phyloP scores from a whole-genome alignment of 768 basidiomycete species.

The Tephrocybe sp. region DNA sequence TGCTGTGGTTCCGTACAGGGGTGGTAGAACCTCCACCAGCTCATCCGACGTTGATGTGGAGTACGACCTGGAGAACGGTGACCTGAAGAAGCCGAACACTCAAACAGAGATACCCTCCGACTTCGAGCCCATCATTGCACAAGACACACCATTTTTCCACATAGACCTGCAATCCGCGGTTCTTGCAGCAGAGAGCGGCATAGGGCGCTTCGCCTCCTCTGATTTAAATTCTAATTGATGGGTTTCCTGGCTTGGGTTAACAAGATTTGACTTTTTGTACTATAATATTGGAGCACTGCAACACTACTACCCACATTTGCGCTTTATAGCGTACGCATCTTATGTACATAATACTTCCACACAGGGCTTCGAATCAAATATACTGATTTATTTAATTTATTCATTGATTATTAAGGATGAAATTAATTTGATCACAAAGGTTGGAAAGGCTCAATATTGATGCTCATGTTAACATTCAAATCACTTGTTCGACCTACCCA shows the following conservation, averaged over 20 bases:
- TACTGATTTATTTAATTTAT: too few relatives aligned
- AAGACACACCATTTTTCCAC: conserved; percentile 87
- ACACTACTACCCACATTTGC: too few relatives aligned
- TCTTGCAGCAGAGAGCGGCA: conserved; percentile 56
- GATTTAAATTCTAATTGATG: not conserved
- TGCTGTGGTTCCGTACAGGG: conserved; percentile 67
- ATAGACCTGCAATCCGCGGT: conserved; percentile 77
- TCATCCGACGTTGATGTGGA: conserved; percentile 21
- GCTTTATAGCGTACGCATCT: too few relatives aligned
- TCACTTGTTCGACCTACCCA: conserved; percentile 8
- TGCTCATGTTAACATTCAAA: conserved; percentile 11
- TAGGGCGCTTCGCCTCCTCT: conserved; percentile 20
- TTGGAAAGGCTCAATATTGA: too few relatives aligned
- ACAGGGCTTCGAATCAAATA: too few relatives aligned
- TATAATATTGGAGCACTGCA: not conserved
- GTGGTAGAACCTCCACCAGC: conserved; percentile 29
- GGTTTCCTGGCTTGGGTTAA: conserved; percentile 1
- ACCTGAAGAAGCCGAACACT: conserved; percentile 28
- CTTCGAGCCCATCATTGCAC: conserved; percentile 40
- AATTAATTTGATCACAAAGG: too few relatives aligned
- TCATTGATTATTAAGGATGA: too few relatives aligned
- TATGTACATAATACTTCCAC: too few relatives aligned
- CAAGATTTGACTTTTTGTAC: not conserved
- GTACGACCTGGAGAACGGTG: conserved; percentile 32
- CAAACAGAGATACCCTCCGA: conserved; percentile 14